A percentile compares a stretch with the other conserved stretches of the same genome.
These are phyloP conservation scores for Hanseniaspora mollemarum DNA, from an alignment of 805 yeast genomes.

Conservation along the genomic window DNA sequence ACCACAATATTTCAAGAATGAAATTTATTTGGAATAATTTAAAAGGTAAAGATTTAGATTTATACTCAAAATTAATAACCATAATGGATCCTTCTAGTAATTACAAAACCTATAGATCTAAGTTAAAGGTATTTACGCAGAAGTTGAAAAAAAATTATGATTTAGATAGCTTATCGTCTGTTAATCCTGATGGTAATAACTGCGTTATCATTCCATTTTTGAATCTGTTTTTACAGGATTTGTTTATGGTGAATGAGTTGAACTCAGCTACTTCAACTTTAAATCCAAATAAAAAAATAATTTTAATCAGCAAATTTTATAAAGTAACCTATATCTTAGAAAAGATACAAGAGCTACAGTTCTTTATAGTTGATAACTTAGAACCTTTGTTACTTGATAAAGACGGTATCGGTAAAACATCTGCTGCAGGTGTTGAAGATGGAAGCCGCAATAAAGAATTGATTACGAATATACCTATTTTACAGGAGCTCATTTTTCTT, in stretches of 20 bases:
- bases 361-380: constrained; percentile 11
- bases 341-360: constrained; percentile 57
- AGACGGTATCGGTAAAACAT: constrained; percentile 23
- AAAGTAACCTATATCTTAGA: constrained; percentile 56
- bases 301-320: constrained; percentile 63
- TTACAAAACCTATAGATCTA: constrained; percentile 54
- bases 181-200: constrained; percentile 25
- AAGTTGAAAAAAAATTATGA: constrained; percentile 26
- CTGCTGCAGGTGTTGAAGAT: constrained; percentile 21
- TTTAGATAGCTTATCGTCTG: background rate
- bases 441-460: constrained; percentile 23
- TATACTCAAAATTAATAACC: constrained; percentile 52
- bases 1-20: constrained; percentile 56
- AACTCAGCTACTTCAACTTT: constrained; percentile 51
- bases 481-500: constrained; percentile 45
- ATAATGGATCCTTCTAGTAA: constrained; percentile 68
- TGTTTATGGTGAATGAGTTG: constrained; percentile 75
- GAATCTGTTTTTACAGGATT: constrained; percentile 62
- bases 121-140: constrained; percentile 39
- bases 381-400: constrained; percentile 15
- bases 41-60: constrained; percentile 47
- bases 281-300: constrained; percentile 36
- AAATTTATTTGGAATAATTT: constrained; percentile 48
- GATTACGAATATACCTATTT: constrained; percentile 28
- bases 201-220: constrained; percentile 64